Evolutionary conservation across 1,284 basidiomycete species (phyloP), one percentile per base, ranked within the genome.

Genomic region (Afroboletus lepidellus): DNA sequence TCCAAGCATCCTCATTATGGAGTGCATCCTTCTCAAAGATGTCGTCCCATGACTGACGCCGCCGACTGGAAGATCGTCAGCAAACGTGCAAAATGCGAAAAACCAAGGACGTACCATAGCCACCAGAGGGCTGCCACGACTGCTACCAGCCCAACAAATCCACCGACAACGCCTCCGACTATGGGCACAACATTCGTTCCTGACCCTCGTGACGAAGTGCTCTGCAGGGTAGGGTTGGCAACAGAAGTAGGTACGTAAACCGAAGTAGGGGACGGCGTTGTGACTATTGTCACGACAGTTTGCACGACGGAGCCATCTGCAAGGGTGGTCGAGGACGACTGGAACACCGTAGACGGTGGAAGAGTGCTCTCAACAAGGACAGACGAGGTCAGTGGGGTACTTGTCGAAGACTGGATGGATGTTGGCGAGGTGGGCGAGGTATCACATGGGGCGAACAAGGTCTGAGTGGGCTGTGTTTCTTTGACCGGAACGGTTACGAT

Each of bases 111-210:
- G 72, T 66, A 83, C 81, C 77, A 65, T 50, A 79, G 59, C 64
- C 74, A 77, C 77, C 79, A 81, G 34, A 76, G 69, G 12, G 74
- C 55, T 8, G 73, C 62, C 2, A 75, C 75, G 13, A 81, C 61
- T 5, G 64, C 68, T 18, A 74, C 54, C 11, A 82, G 64, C 16
- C 74, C 77, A 48, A 75, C 69, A 46, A 82, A 73, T 8, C 81
- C 81, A 7, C 79, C 81, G 0, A 80, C 63, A 18, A 73, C 74
- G 21, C 81, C 80, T 39, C 81, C 81, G 16, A 79, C 66, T 54
- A 83, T 81, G 5, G 80, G 70, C 1, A 69, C 76, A 13, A 77
- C 55, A 53, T 73, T 67, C 15, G 63, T 62, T 3, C 70, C 59
- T 32, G 64, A 55, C 33, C 50, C 57, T 23, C 39, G 56, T 1